Evolutionary conservation across 192 early-diverging fungal species (phyloP).

Genomic region (Coemansia sp.): DNA sequence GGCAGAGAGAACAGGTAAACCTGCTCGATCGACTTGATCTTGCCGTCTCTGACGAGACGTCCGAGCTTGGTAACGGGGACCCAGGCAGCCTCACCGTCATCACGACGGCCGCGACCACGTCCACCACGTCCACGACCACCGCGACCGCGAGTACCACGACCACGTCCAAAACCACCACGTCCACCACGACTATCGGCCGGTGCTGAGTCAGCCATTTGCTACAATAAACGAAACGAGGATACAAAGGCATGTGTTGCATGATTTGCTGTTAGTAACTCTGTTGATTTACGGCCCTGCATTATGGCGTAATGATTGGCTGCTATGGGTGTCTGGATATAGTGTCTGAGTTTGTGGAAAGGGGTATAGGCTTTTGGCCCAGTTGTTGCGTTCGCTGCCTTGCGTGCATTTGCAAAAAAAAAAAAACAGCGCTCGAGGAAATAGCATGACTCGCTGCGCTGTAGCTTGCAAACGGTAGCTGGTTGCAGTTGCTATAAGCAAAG

Average conservation of each 20-base stretch:
- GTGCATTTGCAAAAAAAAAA: too few relatives aligned
- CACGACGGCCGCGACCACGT: conserved; percentile 79
- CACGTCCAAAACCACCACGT: conserved; percentile 45
- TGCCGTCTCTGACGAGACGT: conserved; percentile 96
- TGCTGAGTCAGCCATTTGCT: conserved; percentile 80
- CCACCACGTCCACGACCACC: conserved; percentile 74
- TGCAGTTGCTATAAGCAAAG: too few relatives aligned
- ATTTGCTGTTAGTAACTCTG: too few relatives aligned
- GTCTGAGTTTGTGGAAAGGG: too few relatives aligned
- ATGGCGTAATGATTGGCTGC: too few relatives aligned
- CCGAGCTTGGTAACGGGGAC: conserved; percentile 98
- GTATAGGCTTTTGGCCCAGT: too few relatives aligned
- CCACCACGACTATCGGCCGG: conserved; percentile 75
- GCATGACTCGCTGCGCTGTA: too few relatives aligned
- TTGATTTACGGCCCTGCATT: too few relatives aligned
- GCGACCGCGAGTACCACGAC: conserved; percentile 82
- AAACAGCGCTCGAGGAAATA: too few relatives aligned
- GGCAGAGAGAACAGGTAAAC: conserved; percentile 98
- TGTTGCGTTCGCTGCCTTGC: too few relatives aligned
- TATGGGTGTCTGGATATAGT: too few relatives aligned
- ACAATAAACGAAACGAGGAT: conserved; percentile 8
- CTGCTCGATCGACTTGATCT: conserved; percentile 97
- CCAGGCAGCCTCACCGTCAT: conserved; percentile 85
- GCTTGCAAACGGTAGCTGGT: too few relatives aligned
- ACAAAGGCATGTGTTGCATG: not conserved